These are phyloP conservation scores for Pseudonectria foliicola DNA, from an alignment of 2,329 filamentous ascomycete species.

Conservation along the genomic window DNA sequence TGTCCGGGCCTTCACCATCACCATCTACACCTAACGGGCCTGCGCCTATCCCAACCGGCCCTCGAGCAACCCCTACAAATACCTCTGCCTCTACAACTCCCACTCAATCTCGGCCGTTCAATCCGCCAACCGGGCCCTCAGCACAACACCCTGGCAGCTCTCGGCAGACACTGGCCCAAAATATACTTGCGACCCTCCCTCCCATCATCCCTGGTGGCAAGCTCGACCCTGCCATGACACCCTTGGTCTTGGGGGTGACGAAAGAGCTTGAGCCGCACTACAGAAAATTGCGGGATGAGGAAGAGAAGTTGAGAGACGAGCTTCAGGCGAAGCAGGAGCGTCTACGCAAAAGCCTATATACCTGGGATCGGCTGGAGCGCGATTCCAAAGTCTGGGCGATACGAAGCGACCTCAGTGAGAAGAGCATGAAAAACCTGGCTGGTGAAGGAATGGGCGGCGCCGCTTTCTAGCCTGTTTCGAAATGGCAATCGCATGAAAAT, in stretches of 20 bases:
- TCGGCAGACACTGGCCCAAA: slow-evolving; percentile 44
- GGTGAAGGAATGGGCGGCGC: slow-evolving; percentile 50
- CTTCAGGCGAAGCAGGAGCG: slow-evolving; percentile 47
- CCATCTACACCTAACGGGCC: slow-evolving; percentile 35
- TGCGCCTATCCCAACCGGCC: slow-evolving; percentile 41
- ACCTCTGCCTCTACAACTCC: slow-evolving; percentile 32
- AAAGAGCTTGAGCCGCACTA: slow-evolving; percentile 49
- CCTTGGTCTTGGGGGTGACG: slow-evolving; percentile 40
- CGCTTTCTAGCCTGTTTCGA: slow-evolving; percentile 36
- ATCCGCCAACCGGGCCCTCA: slow-evolving; percentile 50
- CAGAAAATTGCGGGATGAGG: slow-evolving; percentile 48
- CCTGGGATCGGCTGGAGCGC: slow-evolving; percentile 48
- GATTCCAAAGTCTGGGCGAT: slow-evolving; percentile 49
- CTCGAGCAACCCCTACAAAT: slow-evolving; percentile 29
- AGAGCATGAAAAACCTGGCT: slow-evolving; percentile 48
- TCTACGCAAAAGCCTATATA: slow-evolving; percentile 43
- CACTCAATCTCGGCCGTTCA: slow-evolving; percentile 41
- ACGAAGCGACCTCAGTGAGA: slow-evolving; percentile 49
- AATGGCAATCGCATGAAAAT: not conserved
- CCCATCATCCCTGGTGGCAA: slow-evolving; percentile 48
- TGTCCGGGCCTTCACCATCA: slow-evolving; percentile 28
- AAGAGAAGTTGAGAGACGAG: slow-evolving; percentile 49
- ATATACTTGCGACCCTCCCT: slow-evolving; percentile 43
- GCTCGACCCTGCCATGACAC: slow-evolving; percentile 39
- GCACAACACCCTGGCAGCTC: slow-evolving; percentile 29